phyloP scores from a whole-genome alignment of 257 asterid species.

The Nicotiana benthamiana region DNA sequence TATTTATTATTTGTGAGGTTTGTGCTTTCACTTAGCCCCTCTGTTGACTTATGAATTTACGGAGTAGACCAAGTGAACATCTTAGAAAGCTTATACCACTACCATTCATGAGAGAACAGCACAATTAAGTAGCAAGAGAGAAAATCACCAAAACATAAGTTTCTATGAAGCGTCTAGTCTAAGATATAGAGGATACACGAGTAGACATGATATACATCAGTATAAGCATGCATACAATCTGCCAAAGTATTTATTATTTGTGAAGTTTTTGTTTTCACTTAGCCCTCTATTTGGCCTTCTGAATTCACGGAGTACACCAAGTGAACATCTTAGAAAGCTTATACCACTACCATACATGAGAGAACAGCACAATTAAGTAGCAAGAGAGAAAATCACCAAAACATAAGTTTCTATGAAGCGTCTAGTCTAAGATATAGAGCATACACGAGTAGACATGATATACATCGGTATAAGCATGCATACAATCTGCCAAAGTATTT shows the following conservation, averaged over 20 bases:
- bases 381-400: neutral
- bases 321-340: neutral
- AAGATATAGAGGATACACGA: neutral
- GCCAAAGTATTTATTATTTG: neutral
- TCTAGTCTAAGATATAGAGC: neutral
- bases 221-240: neutral
- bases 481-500: neutral
- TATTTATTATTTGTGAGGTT: neutral
- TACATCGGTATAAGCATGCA: neutral
- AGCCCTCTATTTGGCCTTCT: neutral
- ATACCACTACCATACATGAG: neutral
- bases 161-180: neutral
- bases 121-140: neutral
- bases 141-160: neutral
- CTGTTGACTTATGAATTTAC: neutral
- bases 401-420: neutral
- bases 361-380: neutral
- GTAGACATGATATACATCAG: neutral
- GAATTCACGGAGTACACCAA: neutral
- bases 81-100: neutral
- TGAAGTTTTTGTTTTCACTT: neutral
- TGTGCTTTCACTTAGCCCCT: constrained; percentile 4
- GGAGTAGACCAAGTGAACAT: neutral
- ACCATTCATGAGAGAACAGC: neutral
- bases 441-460: neutral